Evolutionary conservation across 331 rosid genomes (phyloP), one percentile per base, ranked within the genome.

Genomic region (Malus hybrid): DNA sequence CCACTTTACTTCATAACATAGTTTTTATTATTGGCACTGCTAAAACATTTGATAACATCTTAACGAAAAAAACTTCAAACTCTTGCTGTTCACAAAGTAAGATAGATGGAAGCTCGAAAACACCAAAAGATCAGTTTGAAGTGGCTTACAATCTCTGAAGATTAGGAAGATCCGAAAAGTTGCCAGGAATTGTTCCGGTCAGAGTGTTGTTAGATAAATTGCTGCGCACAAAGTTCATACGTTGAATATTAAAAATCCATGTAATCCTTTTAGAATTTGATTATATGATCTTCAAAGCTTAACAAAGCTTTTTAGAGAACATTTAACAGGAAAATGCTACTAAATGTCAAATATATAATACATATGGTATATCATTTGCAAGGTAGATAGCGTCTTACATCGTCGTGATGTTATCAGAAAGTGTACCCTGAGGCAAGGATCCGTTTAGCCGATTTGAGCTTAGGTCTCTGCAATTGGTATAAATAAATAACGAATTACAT

Each of bases 201-300:
- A 95, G 90, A n/a, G 5, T 71, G 89, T 95, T 92, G 88, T 92
- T 76, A n/a, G 97, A 92, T 75, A 94, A 86, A 64, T 77, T 76
- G 44, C 97, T 94, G 97, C 82, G 56, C 57, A 44, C 34, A 73
- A 76, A 10, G 22, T 71, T 73, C 79, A 72, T 28, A 46, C 14
- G 65, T 70, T 2, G 82, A 79, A 71, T 66, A 56, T 30, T 52
- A 78, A 53, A 19, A 9, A 20, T 50, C 53, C 7, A 39, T 62
- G 48, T 66, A 75, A 63, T 29, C 55, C 53, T 16, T 72, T 36
- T 14, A 42, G 53, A 70, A 68, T 82, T 66, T 39, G 63, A 74
- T 42, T 29, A 36, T 50, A 32, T 7, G 69, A 61, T 44, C 63
- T 65, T 56, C 15, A 70, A 33, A 71, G 10, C 29, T 19, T 1